Conservation (phyloP, 495 filamentous ascomycete species). For the Filosporella fistucella region DNA sequence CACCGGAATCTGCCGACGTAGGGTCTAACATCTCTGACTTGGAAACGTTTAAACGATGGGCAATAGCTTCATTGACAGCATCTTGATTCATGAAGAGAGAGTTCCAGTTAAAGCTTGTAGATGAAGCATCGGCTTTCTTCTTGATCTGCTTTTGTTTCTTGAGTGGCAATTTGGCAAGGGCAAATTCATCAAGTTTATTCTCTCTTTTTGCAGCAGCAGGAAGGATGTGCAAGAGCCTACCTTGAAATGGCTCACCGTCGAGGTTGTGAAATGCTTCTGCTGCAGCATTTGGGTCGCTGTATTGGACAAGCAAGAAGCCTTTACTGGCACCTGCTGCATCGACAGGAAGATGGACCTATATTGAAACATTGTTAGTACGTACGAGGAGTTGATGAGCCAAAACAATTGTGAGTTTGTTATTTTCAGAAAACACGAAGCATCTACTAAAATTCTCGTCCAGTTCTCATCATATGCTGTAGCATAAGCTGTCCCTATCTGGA, state of each 20-base stretch:
- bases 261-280: conserved; percentile 66
- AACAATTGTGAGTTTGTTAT: not conserved
- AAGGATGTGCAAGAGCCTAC: conserved; percentile 84
- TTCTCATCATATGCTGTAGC: conserved; percentile 58
- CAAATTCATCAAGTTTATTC: conserved; percentile 78
- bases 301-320: conserved; percentile 88
- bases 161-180: conserved; percentile 79
- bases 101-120: conserved; percentile 90
- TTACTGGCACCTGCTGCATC: conserved; percentile 66
- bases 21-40: conserved; percentile 92
- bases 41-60: conserved; percentile 77
- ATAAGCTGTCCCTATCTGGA: conserved; percentile 99
- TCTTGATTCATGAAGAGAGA: conserved; percentile 97
- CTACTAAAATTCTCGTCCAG: conserved; percentile 63
- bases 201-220: conserved; percentile 76
- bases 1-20: conserved; percentile 85
- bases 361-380: too few relatives aligned
- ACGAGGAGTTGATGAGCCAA: not conserved
- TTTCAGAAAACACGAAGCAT: conserved; percentile 43
- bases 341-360: conserved; percentile 75
- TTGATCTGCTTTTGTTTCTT: conserved; percentile 92
- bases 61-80: conserved; percentile 87
- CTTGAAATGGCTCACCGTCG: conserved; percentile 84
- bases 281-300: conserved; percentile 62
- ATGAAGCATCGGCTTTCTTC: conserved; percentile 71